phyloP scores from a whole-genome alignment of 768 basidiomycete genomes.

The Lactarius psammicola region DNA sequence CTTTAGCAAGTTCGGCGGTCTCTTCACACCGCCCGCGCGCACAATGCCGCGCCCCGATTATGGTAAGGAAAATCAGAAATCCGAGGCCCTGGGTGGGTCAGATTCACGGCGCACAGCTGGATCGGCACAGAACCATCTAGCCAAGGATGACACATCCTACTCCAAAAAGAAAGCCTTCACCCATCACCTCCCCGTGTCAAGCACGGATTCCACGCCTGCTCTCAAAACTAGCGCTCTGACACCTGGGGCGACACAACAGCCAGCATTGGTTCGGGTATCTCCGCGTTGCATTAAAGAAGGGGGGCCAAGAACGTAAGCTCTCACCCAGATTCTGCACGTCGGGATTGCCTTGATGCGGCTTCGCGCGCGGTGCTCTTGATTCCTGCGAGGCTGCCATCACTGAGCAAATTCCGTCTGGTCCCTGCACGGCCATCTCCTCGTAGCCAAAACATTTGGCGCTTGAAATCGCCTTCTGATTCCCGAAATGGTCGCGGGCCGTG shows the following conservation, averaged over 20 bases:
- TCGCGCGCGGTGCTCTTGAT: slow-evolving; percentile 70
- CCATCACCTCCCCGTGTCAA: not conserved
- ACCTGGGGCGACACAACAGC: slow-evolving; percentile 37
- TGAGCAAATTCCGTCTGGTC: slow-evolving; percentile 53
- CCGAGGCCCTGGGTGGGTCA: not conserved
- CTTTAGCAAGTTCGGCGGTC: too few relatives aligned
- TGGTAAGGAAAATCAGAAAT: not conserved
- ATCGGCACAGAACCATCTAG: not conserved
- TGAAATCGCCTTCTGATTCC: slow-evolving; percentile 91
- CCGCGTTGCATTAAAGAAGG: slow-evolving; percentile 5
- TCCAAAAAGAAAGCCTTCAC: not conserved
- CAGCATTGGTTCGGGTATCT: slow-evolving; percentile 9
- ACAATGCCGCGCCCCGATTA: not conserved
- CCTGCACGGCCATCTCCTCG: slow-evolving; percentile 46
- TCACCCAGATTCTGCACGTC: slow-evolving; percentile 86
- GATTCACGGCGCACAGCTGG: not conserved
- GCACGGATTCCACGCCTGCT: not conserved
- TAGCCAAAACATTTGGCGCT: slow-evolving; percentile 98
- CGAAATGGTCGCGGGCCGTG: slow-evolving; percentile 88
- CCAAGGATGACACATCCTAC: slow-evolving; percentile 1
- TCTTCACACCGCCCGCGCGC: too few relatives aligned
- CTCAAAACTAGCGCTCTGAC: slow-evolving; percentile 16
- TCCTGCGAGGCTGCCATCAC: slow-evolving; percentile 51
- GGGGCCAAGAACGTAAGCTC: slow-evolving; percentile 71
- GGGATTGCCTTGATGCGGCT: slow-evolving; percentile 74